A percentile compares a stretch with the other conserved stretches of the same genome.
Conservation (phyloP, 1,284 basidiomycete species). For the Pseudozyma sp. region DNA sequence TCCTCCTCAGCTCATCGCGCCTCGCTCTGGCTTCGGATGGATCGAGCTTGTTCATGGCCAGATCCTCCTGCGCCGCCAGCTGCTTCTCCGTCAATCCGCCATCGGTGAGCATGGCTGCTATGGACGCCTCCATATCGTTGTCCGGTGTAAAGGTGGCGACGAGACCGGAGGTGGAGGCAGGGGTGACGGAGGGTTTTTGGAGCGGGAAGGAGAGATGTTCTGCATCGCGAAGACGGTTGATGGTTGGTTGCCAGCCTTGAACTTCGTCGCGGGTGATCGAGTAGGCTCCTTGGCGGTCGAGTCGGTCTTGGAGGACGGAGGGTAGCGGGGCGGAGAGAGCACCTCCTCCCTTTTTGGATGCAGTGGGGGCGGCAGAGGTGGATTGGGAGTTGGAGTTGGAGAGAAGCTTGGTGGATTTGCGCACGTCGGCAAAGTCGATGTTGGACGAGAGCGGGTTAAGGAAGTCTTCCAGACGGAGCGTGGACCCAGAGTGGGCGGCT, state of each 20-base stretch:
- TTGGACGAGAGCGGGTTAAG: constrained; percentile 75
- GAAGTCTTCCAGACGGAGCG: constrained; percentile 76
- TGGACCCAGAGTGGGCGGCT: constrained; percentile 28
- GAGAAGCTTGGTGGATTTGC: constrained; percentile 54
- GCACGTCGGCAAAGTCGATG: constrained; percentile 45
- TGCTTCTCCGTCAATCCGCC: constrained; percentile 74
- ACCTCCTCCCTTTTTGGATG: constrained; percentile 72
- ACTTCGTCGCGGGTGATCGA: constrained; percentile 91
- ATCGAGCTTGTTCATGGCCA: constrained; percentile 82
- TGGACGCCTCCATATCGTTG: constrained; percentile 56
- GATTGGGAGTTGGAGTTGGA: constrained; percentile 8
- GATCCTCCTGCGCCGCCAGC: constrained; percentile 79
- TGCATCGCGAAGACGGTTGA: constrained; percentile 75
- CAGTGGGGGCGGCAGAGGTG: constrained; percentile 72
- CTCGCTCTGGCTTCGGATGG: constrained; percentile 85
- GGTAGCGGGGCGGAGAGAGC: constrained; percentile 87
- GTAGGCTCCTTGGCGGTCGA: constrained; percentile 94
- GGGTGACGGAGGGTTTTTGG: constrained; percentile 73
- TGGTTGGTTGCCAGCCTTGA: constrained; percentile 91
- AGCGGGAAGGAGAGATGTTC: constrained; percentile 92
- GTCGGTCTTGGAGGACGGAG: constrained; percentile 83
- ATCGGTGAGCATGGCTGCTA: constrained; percentile 66
- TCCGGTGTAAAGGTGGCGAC: constrained; percentile 74
- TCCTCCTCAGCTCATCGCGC: constrained; percentile 82
- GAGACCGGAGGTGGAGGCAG: constrained; percentile 77